Base-by-base conservation (phyloP, 2,329 filamentous ascomycete species). In the Grosmannia clavigera region DNA sequence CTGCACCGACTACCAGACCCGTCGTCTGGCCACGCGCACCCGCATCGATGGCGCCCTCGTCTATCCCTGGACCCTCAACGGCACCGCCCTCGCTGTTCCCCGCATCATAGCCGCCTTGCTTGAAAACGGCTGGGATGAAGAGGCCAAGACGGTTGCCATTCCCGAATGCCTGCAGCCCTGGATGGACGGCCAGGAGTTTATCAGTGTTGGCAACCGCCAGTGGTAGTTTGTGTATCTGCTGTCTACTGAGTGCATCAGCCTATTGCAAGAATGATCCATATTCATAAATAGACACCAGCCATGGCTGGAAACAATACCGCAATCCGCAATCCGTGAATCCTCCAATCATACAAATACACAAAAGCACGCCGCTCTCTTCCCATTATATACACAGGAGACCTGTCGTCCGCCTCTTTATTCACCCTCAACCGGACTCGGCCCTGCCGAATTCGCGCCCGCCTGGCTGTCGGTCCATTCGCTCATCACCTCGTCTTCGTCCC, bases 1-100 rank as follows among this genome's bases (percentile, higher is more conserved):
- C 66, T 99, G 94, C 74, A 94, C 90, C 1, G 94, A 99, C 72
- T 99, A 97, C 74, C 94, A 99, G 76, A 87, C 82, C 31, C 81
- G 94, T 33, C 81, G 94, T 19, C 77, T 99, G 43, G 86, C 83
- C 33, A 96, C 94, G 16, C 81, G 87, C 50, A 76, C 89, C 54
- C 84, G 85, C 63, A 63, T 78, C 14, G 75, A 73, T 58, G 74
- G 75, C 27, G 73, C 75, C n/a, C 74, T 87, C 50, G 78, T 79
- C 1, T 97, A 90, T 71, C 90, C 92, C 16, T 90, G 89, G 75
- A 99, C 94, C 0, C 79, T 95, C 46, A 99, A 99, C 70, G 95
- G 92, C 0, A 99, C 94, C 1, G 94, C 92, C 0, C 77, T 97
- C 67, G 94, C 94, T 0, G 87, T 97, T 46, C 94, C 94, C 3